Percentiles rank a stretch among this genome's conserved stretches.
These are phyloP conservation scores for Tulasnella sp. DNA, from an alignment of 768 basidiomycete species.

Conservation along the genomic window DNA sequence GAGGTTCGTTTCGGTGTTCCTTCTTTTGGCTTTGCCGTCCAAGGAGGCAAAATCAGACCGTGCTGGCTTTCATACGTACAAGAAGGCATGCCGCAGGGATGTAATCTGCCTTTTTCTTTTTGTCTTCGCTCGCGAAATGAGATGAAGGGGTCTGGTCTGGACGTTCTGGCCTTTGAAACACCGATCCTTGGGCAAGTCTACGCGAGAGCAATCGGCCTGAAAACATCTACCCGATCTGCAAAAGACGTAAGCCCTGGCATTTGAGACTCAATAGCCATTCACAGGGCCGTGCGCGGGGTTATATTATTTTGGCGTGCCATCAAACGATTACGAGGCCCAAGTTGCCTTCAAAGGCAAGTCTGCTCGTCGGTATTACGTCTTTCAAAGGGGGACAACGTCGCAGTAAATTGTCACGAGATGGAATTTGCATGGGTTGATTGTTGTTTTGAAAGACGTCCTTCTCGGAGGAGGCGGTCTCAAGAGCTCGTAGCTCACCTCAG, in stretches of 20 bases:
- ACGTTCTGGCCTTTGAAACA: background rate
- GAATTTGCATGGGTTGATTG: background rate
- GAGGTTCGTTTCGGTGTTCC: background rate
- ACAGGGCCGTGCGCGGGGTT: background rate
- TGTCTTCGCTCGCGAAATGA: background rate
- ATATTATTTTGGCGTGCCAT: background rate
- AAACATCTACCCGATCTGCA: background rate
- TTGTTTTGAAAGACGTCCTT: background rate
- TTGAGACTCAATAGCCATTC: background rate
- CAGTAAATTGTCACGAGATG: background rate
- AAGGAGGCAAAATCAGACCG: background rate
- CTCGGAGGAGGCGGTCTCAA: background rate
- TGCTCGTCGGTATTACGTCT: background rate
- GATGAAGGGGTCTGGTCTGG: background rate
- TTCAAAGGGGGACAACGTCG: background rate
- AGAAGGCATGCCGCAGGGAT: background rate
- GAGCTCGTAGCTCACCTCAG: background rate
- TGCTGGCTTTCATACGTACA: background rate
- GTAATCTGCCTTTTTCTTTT: background rate
- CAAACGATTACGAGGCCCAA: background rate
- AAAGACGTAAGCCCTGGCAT: background rate
- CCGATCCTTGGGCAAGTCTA: background rate
- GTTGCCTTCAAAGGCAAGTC: background rate
- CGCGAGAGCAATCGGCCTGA: background rate
- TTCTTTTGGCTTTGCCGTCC: background rate